A percentile compares a stretch with the other conserved stretches of the same genome.
Conservation (phyloP, 192 early-diverging fungal species). For the Diversispora eburnea region DNA sequence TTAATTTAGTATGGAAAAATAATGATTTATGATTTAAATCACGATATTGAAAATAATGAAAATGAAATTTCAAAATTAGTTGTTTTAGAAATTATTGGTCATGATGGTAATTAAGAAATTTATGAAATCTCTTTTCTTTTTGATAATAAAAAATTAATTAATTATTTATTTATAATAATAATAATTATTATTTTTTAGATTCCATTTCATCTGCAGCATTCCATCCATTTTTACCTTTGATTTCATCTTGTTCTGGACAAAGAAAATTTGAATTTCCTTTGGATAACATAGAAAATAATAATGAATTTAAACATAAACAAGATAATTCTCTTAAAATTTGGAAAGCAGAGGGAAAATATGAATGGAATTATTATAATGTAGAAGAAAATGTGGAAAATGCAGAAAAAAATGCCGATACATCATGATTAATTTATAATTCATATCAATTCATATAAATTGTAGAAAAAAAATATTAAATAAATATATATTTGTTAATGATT, state of each 20-base stretch:
- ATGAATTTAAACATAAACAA: neutral
- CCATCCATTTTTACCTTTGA: slow-evolving; percentile 62
- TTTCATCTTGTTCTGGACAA: slow-evolving; percentile 75
- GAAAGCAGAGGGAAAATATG: slow-evolving; percentile 23
- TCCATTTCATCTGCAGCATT: slow-evolving; percentile 51
- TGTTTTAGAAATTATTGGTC: slow-evolving; percentile 19
- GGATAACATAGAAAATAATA: slow-evolving; percentile 8
- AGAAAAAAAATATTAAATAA: too few relatives aligned
- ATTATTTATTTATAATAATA: neutral
- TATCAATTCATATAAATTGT: too few relatives aligned
- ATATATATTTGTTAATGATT: too few relatives aligned
- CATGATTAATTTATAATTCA: too few relatives aligned
- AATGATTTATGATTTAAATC: slow-evolving; percentile 41
- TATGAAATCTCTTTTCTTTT: neutral
- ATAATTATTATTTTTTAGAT: slow-evolving; percentile 41
- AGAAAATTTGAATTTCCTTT: slow-evolving; percentile 41
- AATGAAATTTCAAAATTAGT: slow-evolving; percentile 7
- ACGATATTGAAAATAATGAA: slow-evolving; percentile 16
- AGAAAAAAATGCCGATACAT: too few relatives aligned
- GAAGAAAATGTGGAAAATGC: too few relatives aligned
- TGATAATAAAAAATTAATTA: neutral
- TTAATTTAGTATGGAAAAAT: slow-evolving; percentile 37
- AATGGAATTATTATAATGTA: slow-evolving; percentile 6
- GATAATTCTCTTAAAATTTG: slow-evolving; percentile 42
- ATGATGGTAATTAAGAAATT: slow-evolving; percentile 30